Percentiles rank a stretch among this genome's conserved stretches.
These are phyloP conservation scores for Colletotrichum zoysiae DNA, from an alignment of 2,329 filamentous ascomycete species.

Conservation along the genomic window DNA sequence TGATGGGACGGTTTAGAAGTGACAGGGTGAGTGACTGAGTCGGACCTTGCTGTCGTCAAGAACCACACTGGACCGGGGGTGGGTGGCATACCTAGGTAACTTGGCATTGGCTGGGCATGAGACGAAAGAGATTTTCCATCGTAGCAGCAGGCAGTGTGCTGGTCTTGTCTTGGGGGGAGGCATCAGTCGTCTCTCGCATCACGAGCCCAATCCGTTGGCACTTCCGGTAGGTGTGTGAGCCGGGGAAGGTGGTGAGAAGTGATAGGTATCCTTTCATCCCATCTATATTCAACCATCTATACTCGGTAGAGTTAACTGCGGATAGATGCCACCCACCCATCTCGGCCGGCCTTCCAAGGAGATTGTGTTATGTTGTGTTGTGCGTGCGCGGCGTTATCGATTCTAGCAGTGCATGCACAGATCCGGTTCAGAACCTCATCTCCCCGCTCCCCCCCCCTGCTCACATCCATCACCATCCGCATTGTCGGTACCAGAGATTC, in stretches of 20 bases:
- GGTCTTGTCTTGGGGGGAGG: not conserved
- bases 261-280: not conserved
- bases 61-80: not conserved
- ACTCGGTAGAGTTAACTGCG: no score
- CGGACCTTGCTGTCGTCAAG: not conserved
- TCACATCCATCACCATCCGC: slow-evolving; percentile 7
- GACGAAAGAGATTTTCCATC: slow-evolving; percentile 7
- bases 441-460: not conserved
- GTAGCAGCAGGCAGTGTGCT: not conserved
- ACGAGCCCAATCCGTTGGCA: not conserved
- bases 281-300: not conserved
- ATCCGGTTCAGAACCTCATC: not conserved
- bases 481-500: not conserved
- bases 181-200: no score
- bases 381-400: not conserved
- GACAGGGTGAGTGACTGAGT: not conserved
- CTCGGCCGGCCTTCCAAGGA: not conserved
- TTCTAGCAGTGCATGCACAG: not conserved
- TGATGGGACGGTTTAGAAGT: slow-evolving; percentile 29
- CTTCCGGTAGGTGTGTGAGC: not conserved
- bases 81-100: not conserved
- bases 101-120: slow-evolving; percentile 15
- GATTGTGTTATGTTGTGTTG: no score
- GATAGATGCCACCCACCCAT: not conserved
- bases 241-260: not conserved